Evolutionary conservation across 2,329 filamentous ascomycete species (phyloP).

Genomic region (Hansfordia pulvinata): DNA sequence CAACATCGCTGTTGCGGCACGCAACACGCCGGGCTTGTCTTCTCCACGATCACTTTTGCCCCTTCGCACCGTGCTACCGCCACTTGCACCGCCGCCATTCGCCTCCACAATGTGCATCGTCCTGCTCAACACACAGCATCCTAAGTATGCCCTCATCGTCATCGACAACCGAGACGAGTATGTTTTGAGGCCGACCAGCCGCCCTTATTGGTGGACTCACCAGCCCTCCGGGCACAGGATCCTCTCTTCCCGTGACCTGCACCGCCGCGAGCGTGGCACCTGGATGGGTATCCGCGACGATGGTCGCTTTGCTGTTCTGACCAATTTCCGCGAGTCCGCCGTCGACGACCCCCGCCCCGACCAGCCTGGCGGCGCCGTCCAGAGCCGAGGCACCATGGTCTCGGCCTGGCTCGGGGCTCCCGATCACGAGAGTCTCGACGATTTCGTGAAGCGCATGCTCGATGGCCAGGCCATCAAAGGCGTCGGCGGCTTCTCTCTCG

Average conservation of each 20-base stretch:
- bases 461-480: slow-evolving; percentile 39
- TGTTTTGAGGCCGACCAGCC: slow-evolving; percentile 48
- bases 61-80: no score
- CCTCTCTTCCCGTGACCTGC: slow-evolving; percentile 47
- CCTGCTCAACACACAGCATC: slow-evolving; percentile 62
- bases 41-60: no score
- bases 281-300: slow-evolving; percentile 50
- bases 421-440: slow-evolving; percentile 28
- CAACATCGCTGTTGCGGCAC: no score
- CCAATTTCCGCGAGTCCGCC: slow-evolving; percentile 49
- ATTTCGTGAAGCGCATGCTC: slow-evolving; percentile 39
- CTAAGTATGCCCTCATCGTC: slow-evolving; percentile 59
- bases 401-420: slow-evolving; percentile 44
- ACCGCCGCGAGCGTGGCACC: slow-evolving; percentile 47
- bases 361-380: slow-evolving; percentile 37
- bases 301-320: slow-evolving; percentile 49
- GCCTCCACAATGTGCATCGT: slow-evolving; percentile 56
- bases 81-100: no score
- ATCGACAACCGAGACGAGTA: slow-evolving; percentile 70
- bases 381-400: slow-evolving; percentile 50
- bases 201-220: slow-evolving; percentile 50
- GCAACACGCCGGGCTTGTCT: no score
- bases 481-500: slow-evolving; percentile 52
- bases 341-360: slow-evolving; percentile 30
- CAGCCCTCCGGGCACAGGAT: slow-evolving; percentile 27